Evolutionary conservation across 805 yeast species (phyloP).

Genomic region (Ascoidea asiatica): DNA sequence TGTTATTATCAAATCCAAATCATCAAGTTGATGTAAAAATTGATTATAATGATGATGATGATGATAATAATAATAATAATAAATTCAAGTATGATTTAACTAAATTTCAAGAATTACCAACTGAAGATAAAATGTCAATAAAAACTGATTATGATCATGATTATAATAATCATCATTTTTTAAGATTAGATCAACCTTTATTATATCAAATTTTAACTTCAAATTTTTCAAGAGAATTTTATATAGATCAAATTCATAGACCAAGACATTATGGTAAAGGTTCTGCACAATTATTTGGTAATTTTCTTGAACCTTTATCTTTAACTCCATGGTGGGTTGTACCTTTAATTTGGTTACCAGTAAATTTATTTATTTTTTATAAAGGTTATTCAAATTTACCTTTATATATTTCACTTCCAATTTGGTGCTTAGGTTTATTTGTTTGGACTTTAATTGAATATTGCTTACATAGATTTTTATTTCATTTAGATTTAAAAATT

Average conservation of each 20-base stretch:
- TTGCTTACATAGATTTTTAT: slow-evolving; percentile 73
- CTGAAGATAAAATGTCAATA: slow-evolving; percentile 57
- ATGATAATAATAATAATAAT: slow-evolving; percentile 18
- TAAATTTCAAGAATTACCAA: slow-evolving; percentile 50
- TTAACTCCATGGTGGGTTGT: slow-evolving; percentile 92
- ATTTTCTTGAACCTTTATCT: slow-evolving; percentile 83
- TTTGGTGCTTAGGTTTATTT: slow-evolving; percentile 70
- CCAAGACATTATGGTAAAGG: slow-evolving; percentile 98
- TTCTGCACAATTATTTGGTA: slow-evolving; percentile 91
- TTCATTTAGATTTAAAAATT: slow-evolving; percentile 78
- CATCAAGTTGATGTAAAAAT: slow-evolving; percentile 45
- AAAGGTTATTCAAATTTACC: slow-evolving; percentile 40
- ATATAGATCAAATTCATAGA: slow-evolving; percentile 91
- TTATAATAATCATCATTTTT: slow-evolving; percentile 63
- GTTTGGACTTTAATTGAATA: slow-evolving; percentile 93
- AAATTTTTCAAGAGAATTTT: slow-evolving; percentile 73
- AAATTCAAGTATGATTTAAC: slow-evolving; percentile 45
- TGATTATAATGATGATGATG: slow-evolving; percentile 21
- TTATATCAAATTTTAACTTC: slow-evolving; percentile 67
- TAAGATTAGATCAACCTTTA: slow-evolving; percentile 75
- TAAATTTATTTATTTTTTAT: slow-evolving; percentile 47
- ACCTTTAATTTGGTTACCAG: slow-evolving; percentile 80
- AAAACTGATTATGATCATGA: slow-evolving; percentile 71
- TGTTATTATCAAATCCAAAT: slow-evolving; percentile 47
- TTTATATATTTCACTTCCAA: slow-evolving; percentile 29